Conservation (phyloP, 2,329 filamentous ascomycete species). For the Botrytis hyacinthi region DNA sequence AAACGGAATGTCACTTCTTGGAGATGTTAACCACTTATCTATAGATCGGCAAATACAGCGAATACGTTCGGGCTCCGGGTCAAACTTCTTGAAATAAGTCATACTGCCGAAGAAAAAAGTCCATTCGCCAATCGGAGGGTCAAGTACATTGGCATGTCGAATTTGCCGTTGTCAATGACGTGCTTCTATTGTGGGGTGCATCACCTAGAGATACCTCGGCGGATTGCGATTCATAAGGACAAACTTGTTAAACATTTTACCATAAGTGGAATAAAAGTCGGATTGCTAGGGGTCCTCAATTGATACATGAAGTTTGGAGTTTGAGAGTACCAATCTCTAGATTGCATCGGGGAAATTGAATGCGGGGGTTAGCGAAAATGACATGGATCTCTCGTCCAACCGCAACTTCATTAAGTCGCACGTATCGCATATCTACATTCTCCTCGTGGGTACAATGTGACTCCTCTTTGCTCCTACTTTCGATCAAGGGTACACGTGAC, state of each 20-base stretch:
- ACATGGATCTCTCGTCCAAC: background rate
- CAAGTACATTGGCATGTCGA: background rate
- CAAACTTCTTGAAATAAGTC: background rate
- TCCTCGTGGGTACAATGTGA: background rate
- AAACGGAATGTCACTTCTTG: too few relatives aligned
- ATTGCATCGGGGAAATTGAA: background rate
- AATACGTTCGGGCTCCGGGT: background rate
- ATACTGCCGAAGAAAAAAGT: background rate
- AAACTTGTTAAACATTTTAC: background rate
- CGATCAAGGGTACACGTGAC: too few relatives aligned
- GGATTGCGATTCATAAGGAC: background rate
- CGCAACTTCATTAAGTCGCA: background rate
- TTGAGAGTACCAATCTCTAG: background rate
- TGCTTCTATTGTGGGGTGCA: constrained; percentile 8
- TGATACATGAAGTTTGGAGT: background rate
- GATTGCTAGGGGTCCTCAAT: background rate
- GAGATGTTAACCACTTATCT: background rate
- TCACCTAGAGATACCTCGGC: background rate
- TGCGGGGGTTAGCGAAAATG: background rate
- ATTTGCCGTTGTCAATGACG: background rate
- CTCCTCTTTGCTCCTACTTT: too few relatives aligned
- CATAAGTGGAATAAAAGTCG: background rate
- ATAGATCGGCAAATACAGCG: background rate
- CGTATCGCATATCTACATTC: background rate
- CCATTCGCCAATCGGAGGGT: background rate